These are phyloP conservation scores for Talaromyces sp. DNA, from an alignment of 2,329 filamentous ascomycete genomes.

Conservation along the genomic window DNA sequence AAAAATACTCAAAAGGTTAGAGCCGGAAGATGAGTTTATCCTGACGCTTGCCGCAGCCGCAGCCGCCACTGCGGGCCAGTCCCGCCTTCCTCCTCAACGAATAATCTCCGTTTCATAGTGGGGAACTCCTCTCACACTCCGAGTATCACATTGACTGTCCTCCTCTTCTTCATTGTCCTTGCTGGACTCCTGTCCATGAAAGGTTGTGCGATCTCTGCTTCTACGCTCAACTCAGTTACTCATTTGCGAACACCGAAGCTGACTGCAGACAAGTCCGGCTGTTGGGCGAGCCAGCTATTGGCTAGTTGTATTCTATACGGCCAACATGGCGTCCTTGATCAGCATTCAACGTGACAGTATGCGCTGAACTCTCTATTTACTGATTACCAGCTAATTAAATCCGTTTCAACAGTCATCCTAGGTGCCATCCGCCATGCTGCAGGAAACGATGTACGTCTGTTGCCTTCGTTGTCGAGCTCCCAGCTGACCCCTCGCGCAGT, in stretches of 20 bases:
- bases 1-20: constrained; percentile 9
- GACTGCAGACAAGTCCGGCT: background rate
- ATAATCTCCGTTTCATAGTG: constrained; percentile 25
- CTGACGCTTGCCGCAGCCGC: constrained; percentile 12
- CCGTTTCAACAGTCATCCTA: constrained; percentile 60
- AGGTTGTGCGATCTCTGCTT: background rate
- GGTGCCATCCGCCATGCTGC: constrained; percentile 74
- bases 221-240: background rate
- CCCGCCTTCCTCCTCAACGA: background rate
- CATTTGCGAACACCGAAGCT: background rate
- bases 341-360: constrained; percentile 77
- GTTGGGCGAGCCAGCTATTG: constrained; percentile 11
- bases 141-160: constrained; percentile 12
- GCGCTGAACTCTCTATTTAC: constrained; percentile 26
- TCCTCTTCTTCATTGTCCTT: background rate
- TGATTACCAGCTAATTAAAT: background rate
- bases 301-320: constrained; percentile 25
- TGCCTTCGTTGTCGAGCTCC: constrained; percentile 20
- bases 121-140: constrained; percentile 25
- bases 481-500: constrained; percentile 55
- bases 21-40: constrained; percentile 11
- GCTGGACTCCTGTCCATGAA: background rate
- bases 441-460: constrained; percentile 67
- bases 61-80: constrained; percentile 9
- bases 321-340: constrained; percentile 77